Evolutionary conservation across 139 green algal species (phyloP), one percentile per base, ranked within the genome.

Genomic region (Yamagishiella unicocca): DNA sequence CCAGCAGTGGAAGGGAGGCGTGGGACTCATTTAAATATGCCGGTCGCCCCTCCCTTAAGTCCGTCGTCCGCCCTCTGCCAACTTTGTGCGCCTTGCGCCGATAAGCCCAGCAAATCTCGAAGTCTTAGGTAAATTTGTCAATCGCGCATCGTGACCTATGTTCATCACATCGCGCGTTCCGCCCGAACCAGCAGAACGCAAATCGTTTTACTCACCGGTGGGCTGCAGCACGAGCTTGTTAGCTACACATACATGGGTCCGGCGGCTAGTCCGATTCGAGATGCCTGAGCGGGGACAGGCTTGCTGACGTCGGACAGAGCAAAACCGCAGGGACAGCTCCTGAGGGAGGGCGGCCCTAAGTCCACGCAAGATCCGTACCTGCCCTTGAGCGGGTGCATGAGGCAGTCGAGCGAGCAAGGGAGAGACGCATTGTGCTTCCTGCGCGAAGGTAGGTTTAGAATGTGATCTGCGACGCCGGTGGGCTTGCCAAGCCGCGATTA

Each of bases 191-290:
- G 19, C 10, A 1, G 2, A 73, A n/a, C 17, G 9, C 12, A 42
- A n/a, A 2, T 31, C 31, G 24, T 5, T 1, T 31, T n/a, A 35
- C 54, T 84, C 40, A 84, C 77, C 77, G 0, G 54, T 84, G 2
- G 77, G 77, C 29, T 84, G 77, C 5, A 84, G 55, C 55, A 84
- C 58, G 5, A 84, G 77, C 77, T 68, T 73, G 55, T 84, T 84
- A 19, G n/a, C 19, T 1, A 84, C 77, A 5, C 25, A 50, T 19
- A 84, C 76, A 71, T 71, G 33, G 12, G 33, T 83, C 35, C 76
- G 53, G 1, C 76, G 76, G 58, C 43, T 46, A 14, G 53, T 42
- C 7, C 76, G 76, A 33, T 33, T 14, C 4, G 74, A 68, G 10
- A 68, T 21, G 50, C 74, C 45, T 82, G 74, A 46, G 31, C 43